Conservation (phyloP, 176 grass and related monocot genomes). For the Aegilops speltoides region DNA sequence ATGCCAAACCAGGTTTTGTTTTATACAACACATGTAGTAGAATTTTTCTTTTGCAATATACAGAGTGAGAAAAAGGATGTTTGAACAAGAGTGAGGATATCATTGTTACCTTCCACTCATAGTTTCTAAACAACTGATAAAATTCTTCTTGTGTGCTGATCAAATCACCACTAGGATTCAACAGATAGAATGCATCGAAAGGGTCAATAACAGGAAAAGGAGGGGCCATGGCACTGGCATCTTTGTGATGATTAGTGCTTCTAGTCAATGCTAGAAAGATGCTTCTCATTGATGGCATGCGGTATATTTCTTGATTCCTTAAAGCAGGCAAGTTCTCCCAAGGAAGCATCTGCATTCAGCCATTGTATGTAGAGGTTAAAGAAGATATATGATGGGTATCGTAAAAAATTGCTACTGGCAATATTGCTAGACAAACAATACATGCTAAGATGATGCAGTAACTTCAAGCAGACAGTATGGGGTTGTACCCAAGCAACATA, state of each 20-base stretch:
- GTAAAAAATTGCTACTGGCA: neutral
- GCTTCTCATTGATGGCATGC: constrained; percentile 72
- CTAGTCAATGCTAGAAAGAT: constrained; percentile 49
- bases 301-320: constrained; percentile 86
- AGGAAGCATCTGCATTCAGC: constrained; percentile 81
- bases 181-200: constrained; percentile 62
- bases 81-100: neutral
- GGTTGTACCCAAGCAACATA: neutral
- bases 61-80: neutral
- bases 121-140: constrained; percentile 53
- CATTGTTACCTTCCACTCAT: constrained; percentile 65
- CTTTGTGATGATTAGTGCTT: constrained; percentile 35
- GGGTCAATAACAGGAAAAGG: constrained; percentile 71
- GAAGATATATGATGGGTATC: neutral
- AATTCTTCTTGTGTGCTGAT: constrained; percentile 58
- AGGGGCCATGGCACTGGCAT: constrained; percentile 11
- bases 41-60: constrained; percentile 6
- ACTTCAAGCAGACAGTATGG: neutral
- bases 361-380: constrained; percentile 26
- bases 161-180: constrained; percentile 77
- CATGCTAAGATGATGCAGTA: neutral
- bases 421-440: constrained; percentile 15
- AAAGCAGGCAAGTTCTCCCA: constrained; percentile 81
- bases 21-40: neutral
- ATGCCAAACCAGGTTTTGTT: neutral